Evolutionary conservation across 306 rosid species (phyloP), one percentile per base, ranked within the genome.

Genomic region (Crataegus laevigata): DNA sequence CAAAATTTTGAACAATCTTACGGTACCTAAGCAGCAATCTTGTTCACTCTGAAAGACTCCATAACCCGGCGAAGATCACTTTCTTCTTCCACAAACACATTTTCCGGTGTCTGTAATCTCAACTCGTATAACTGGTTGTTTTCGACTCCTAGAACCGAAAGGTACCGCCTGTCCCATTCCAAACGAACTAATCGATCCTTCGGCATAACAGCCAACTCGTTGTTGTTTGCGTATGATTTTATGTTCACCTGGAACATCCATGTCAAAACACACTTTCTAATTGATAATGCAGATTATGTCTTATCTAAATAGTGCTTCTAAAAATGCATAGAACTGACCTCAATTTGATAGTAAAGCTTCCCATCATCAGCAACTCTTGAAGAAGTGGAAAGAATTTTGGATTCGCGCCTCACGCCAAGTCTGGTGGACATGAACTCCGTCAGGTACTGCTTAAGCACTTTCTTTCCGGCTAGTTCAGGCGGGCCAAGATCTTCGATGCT

Each of bases 161-260:
- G 92, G 82, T 92, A 94, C 72, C 99, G 81, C 67, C 97, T 52
- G 71, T 94, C 84, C 97, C 99, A 94, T 85, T 94, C 99, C 85
- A 90, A 43, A 60, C 96, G 90, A 25, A 87, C 89, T 60, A 92
- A 85, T 18, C 97, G 87, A 66, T 90, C 97, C 81, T 90, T 84
- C 3, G 99, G 96, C 97, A 94, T 94, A 19, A 94, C 97, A 69
- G 97, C 98, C 63, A 91, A 90, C 86, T 91, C 94, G 74, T 91
- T 94, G 88, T 84, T 94, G 87, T 65, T 94, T 19, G 99, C 97
- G 76, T 87, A 94, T 38, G 99, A 94, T 77, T 94, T 94, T 78
- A 91, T 94, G 88, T 94, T 92, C 32, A 87, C 99, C 99, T 94
- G 50, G 71, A 78, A 78, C 82, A 12, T 18, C 3, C 54, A 47